These are phyloP conservation scores for Kwoniella botswanensis DNA, from an alignment of 768 basidiomycete species.

Conservation along the genomic window DNA sequence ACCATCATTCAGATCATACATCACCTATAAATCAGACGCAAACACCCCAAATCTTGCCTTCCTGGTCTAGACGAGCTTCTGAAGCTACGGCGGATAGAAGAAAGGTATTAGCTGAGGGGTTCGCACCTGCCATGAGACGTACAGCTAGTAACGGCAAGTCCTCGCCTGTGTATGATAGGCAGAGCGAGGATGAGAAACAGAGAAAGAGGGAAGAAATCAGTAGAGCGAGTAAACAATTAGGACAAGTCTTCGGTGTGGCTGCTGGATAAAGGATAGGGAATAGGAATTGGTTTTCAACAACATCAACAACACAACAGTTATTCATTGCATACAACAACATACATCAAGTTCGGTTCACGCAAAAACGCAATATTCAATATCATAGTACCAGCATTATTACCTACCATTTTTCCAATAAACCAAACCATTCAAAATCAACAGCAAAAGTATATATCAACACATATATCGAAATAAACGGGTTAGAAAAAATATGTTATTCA, in stretches of 20 bases:
- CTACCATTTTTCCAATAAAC: too few species aligned
- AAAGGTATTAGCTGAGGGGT: conserved; percentile 6
- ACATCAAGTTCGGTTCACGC: too few species aligned
- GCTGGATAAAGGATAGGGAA: conserved; percentile 14
- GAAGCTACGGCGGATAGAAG: conserved; percentile 16
- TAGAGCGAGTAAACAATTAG: conserved; percentile 25
- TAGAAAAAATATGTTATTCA: too few species aligned
- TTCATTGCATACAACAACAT: too few species aligned
- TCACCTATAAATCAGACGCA: conserved; percentile 8
- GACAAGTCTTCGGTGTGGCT: conserved; percentile 32
- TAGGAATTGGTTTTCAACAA: conserved; percentile 1
- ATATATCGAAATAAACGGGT: too few species aligned
- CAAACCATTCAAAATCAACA: too few species aligned
- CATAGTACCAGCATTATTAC: too few species aligned
- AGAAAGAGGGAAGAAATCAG: conserved; percentile 25
- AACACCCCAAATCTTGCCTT: conserved; percentile 36
- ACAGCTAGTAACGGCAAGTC: conserved; percentile 18
- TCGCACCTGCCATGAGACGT: conserved; percentile 21
- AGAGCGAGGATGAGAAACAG: conserved; percentile 10
- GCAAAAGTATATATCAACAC: too few species aligned
- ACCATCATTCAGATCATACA: neutral
- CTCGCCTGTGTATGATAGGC: conserved; percentile 7
- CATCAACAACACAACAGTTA: too few species aligned
- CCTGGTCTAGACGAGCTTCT: conserved; percentile 33
- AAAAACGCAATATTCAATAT: too few species aligned